A percentile compares a stretch with the other conserved stretches of the same genome.
Evolutionary conservation across 2,329 filamentous ascomycete genomes (phyloP).

Genomic region (Penicillium sp.): DNA sequence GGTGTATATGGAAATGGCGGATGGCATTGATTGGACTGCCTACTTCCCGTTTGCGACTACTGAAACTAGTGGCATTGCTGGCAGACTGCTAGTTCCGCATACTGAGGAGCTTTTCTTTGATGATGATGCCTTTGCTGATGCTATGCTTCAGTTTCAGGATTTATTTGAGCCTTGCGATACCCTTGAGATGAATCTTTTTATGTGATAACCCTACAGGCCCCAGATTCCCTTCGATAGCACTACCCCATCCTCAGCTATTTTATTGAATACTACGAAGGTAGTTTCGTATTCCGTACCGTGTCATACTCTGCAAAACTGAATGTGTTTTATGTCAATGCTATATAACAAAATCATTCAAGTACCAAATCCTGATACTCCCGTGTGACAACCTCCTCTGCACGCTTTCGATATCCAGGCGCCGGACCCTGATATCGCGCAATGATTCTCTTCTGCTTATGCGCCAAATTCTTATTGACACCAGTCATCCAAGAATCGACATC

Average conservation of each 20-base stretch:
- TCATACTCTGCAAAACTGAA: background rate
- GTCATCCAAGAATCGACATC: conserved; percentile 51
- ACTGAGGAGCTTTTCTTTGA: conserved; percentile 10
- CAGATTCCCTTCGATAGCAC: no score
- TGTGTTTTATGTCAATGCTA: background rate
- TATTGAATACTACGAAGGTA: background rate
- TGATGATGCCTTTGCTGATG: conserved; percentile 8
- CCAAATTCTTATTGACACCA: conserved; percentile 46
- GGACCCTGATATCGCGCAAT: conserved; percentile 43
- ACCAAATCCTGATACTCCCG: conserved; percentile 1
- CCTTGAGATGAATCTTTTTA: conserved; percentile 4
- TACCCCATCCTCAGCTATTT: no score
- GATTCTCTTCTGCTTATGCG: conserved; percentile 39
- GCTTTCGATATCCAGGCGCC: conserved; percentile 37
- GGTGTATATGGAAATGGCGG: conserved; percentile 11
- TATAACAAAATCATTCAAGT: background rate
- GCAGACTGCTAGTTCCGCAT: conserved; percentile 10
- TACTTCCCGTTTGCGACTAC: conserved; percentile 32
- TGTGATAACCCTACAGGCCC: background rate
- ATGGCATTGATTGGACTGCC: conserved; percentile 27
- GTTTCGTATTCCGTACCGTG: no score
- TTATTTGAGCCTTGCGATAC: conserved; percentile 9
- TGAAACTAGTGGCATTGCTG: conserved; percentile 21
- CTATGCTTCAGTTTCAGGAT: conserved; percentile 11
- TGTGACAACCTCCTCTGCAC: conserved; percentile 13